Conservation (phyloP, 257 asterid genomes). For the Salvia miltiorrhiza region DNA sequence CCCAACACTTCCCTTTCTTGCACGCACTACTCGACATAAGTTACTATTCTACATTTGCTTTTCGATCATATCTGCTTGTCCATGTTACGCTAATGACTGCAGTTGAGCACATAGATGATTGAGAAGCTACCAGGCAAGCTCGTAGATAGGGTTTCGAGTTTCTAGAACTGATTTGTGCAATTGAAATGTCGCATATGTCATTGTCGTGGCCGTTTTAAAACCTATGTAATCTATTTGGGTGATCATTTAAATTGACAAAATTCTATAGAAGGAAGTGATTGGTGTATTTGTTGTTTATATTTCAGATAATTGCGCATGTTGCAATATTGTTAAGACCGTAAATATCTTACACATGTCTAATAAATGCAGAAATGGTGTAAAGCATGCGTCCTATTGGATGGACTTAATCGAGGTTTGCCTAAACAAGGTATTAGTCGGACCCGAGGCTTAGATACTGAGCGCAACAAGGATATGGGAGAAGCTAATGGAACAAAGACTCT, state of each 20-base stretch:
- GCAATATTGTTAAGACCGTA: not conserved
- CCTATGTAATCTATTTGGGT: too few relatives aligned
- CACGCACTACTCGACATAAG: too few relatives aligned
- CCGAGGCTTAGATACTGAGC: slow-evolving; percentile 45
- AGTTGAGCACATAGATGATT: not conserved
- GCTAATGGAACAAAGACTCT: slow-evolving; percentile 42
- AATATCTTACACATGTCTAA: not conserved
- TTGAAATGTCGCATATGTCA: too few relatives aligned
- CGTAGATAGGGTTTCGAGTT: too few relatives aligned
- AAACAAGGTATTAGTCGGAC: slow-evolving; percentile 81
- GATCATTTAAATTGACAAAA: too few relatives aligned
- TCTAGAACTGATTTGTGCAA: too few relatives aligned
- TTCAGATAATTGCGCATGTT: not conserved
- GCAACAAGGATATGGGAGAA: slow-evolving; percentile 29
- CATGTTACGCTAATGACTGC: not conserved
- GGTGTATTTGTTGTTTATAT: not conserved
- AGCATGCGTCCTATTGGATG: slow-evolving; percentile 91
- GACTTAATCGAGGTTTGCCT: slow-evolving; percentile 91
- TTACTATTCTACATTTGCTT: not conserved
- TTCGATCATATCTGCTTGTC: not conserved
- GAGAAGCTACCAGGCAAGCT: too few relatives aligned
- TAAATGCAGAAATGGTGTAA: slow-evolving; percentile 88
- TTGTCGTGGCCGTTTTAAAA: too few relatives aligned
- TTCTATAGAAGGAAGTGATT: not conserved
- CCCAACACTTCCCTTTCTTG: not conserved